Base-by-base conservation (phyloP, 1,139 yeast species). In the Maudiozyma humilis region DNA sequence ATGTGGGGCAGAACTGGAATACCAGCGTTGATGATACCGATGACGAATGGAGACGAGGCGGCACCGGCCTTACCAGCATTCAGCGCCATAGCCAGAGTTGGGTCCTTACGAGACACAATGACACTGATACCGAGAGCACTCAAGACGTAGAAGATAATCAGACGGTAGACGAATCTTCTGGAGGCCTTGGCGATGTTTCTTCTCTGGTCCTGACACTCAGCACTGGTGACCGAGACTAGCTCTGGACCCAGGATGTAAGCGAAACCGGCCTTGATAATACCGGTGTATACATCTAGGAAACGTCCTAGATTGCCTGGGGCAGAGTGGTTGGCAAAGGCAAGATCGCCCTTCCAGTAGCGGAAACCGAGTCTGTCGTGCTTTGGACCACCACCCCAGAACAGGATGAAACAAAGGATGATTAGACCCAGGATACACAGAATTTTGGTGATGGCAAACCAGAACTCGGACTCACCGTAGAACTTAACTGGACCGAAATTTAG, bases 321-420 rank as follows among this genome's bases (percentile, higher is more conserved):
- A 44, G 75, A 55, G 52, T 73, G 74, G 46, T 71, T 65, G 14
- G 66, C 66, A 57, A 79, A 79, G 0, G 82, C 78, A 41, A 76
- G 74, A 8, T 79, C 80, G 44, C 73, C 60, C 48, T 75, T 70
- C 87, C 87, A 81, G 60, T 76, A 80, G 48, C 79, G 72, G 68
- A 81, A 81, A 2, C 88, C 88, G 55, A 78, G 73, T 5, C 76
- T 76, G 57, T 79, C 82, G 47, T 70, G 75, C 44, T 69, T 59
- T 31, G 88, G 87, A 59, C 83, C 84, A 31, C 94, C 95, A 32
- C 95, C 95, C 56, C 81, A 79, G 87, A 84, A 83, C 20, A 86
- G 72, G 47, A 85, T 63, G 50, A 85, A 76, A 0, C 89, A 80
- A 65, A 84, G 79, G 36, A 82, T 60, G 46, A 85, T 74, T 44